Percentiles rank a stretch among this genome's conserved stretches.
Evolutionary conservation across 2,329 filamentous ascomycete species (phyloP).

Genomic region (Microsporum canis): DNA sequence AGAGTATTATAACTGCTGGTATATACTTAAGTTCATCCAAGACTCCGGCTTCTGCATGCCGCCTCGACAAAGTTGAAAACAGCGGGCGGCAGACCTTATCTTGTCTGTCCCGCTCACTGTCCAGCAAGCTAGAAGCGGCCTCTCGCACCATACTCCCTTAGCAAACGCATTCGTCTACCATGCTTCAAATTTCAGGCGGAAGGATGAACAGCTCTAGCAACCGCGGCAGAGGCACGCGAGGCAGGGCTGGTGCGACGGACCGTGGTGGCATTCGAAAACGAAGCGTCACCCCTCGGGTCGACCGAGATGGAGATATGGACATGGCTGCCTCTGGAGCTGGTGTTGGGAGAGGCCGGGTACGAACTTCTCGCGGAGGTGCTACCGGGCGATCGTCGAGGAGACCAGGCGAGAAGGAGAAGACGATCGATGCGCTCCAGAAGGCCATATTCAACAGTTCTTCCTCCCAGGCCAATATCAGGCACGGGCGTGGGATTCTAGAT

Average conservation of each 20-base stretch:
- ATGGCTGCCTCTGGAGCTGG: conserved; percentile 41
- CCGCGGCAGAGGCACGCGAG: conserved; percentile 21
- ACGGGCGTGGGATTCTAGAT: conserved; percentile 23
- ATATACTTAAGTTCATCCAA: not conserved
- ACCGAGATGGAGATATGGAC: conserved; percentile 51
- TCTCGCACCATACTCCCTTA: not conserved
- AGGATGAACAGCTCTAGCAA: conserved; percentile 23
- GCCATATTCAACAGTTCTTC: conserved; percentile 24
- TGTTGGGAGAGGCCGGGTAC: conserved; percentile 24
- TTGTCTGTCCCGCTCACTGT: conserved; percentile 4
- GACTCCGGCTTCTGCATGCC: not conserved
- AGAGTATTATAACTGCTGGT: not conserved
- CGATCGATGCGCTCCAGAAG: conserved; percentile 28
- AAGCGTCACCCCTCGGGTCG: conserved; percentile 34
- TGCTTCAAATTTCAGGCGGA: conserved; percentile 12
- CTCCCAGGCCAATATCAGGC: conserved; percentile 31
- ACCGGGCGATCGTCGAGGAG: conserved; percentile 18
- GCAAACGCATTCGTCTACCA: conserved; percentile 2
- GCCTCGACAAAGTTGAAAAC: not conserved
- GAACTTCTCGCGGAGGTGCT: conserved; percentile 25
- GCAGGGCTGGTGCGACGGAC: conserved; percentile 18
- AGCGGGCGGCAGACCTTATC: conserved; percentile 4
- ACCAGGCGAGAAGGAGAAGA: conserved; percentile 18
- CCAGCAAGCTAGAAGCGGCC: not conserved
- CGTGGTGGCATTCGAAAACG: conserved; percentile 45